Evolutionary conservation across 148 eudicot species (phyloP), one percentile per base, ranked within the genome.

Genomic region (Rhododendron griersonianum): DNA sequence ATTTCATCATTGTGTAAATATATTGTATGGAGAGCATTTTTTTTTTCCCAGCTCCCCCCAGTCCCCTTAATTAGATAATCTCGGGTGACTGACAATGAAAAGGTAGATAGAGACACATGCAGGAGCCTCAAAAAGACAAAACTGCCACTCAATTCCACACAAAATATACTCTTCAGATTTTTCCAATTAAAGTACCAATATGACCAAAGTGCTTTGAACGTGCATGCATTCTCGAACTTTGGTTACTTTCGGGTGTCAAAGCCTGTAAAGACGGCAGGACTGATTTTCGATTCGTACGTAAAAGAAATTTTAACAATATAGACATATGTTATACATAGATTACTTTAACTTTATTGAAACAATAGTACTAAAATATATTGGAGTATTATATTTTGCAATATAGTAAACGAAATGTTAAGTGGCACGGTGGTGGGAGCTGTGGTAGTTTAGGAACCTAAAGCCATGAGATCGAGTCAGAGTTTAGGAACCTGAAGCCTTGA

Each of bases 81-180:
- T 55, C 3, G 63, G 63, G 1, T 18, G 2, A 35, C 35, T 35
- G 21, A 57, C 71, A 65, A n/a, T 65, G 50, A 19, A 3, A 0
- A 11, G 11, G 3, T 7, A 6, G 84, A 11, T 53, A 8, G 69
- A 18, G 47, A 75, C 86, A 86, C 88, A 41, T 41, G 44, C 44
- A 88, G 73, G 71, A 84, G 85, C 25, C 81, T 84, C 84, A 88
- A 84, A 86, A 86, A 86, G 84, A 88, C 88, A 35, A 77, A 74
- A 83, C 73, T 57, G 76, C 82, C 84, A 80, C 82, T 80, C 73
- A 84, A 83, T 88, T 76, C 86, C 84, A 83, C 47, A 57, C 69
- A 47, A 82, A n/a, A 76, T 30, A 82, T n/a, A 5, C 33, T 28
- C 76, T 61, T 63, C 47, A 53, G 23, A 53, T 30, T 19, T 35